Base-by-base conservation (phyloP, 164 flowering plant genomes). In the Tetrastigma voinierianum region DNA sequence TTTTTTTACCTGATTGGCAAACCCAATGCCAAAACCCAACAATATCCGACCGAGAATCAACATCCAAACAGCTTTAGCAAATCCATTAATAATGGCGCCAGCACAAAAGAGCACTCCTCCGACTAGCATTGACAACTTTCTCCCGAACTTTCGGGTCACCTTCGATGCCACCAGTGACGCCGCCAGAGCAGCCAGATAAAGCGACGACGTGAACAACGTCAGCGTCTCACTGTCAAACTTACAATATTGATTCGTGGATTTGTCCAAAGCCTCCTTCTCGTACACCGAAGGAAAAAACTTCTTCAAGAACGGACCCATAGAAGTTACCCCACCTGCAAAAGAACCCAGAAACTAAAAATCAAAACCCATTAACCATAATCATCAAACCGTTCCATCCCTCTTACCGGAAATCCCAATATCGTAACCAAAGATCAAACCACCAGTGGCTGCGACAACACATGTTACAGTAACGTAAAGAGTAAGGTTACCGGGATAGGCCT, bases 1-100 rank as follows among this genome's bases (percentile, higher is more conserved):
- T n/a, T n/a, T n/a, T n/a, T n/a, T n/a, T 13, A 76, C 83, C 80
- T 80, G 83, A 69, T 46, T 74, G 32, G 82, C 67, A 13, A 78
- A 75, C 15, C 82, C 82, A 21, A 75, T 76, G 16, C 81, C 81
- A 40, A 79, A 15, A 44, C 83, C 83, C 20, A 80, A 69, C 40
- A 80, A 21, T 43, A 80, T 21, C 12, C 83, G 67, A 15, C 81
- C 83, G 17, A 80, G 17, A 24, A 77, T 80, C 14, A 80, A 78
- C 80, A 77, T 80, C 17, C 25, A 51, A 1, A 74, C 57, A 25
- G 63, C 40, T 9, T 15, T 15, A 40, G 81, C 76, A 11, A 32
- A 52, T 0, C 59, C 80, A 48, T 74, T 77, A 25, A 74, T 1
- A 9, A 19, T 55, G 4, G 78, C 76, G 2, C 83, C 81, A 14